These are phyloP conservation scores for Solanum neorickii DNA, from an alignment of 257 asterid species.

Conservation along the genomic window DNA sequence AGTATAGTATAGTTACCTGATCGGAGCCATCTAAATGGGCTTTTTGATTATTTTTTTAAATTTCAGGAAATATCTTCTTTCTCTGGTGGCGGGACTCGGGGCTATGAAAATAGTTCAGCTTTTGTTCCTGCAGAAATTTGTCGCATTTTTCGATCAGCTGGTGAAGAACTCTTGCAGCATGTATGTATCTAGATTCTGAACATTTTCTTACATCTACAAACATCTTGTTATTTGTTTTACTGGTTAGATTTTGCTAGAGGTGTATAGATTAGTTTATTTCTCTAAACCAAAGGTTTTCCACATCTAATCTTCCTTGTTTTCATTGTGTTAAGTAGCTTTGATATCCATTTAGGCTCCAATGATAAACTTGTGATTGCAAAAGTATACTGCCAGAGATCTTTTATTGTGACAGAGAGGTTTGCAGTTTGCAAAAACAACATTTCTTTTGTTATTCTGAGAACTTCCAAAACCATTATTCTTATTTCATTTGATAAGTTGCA, in stretches of 20 bases:
- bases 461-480: not conserved
- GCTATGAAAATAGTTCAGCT: slow-evolving; percentile 47
- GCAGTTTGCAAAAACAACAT: not conserved
- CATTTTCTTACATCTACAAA: not conserved
- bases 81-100: slow-evolving; percentile 59
- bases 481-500: not conserved
- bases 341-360: not conserved
- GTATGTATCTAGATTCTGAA: slow-evolving; percentile 38
- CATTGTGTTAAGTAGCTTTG: not conserved
- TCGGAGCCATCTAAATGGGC: not conserved
- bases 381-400: not conserved
- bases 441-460: not conserved
- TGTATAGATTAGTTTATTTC: not conserved
- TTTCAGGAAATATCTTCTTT: slow-evolving; percentile 79
- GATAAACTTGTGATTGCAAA: not conserved
- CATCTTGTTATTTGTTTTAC: not conserved
- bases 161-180: slow-evolving; percentile 73
- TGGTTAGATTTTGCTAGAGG: not conserved
- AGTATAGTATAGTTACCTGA: not conserved
- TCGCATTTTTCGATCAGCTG: slow-evolving; percentile 64
- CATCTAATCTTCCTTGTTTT: not conserved
- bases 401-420: not conserved
- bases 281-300: not conserved
- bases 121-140: slow-evolving; percentile 75
- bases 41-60: not conserved